A percentile compares a stretch with the other conserved stretches of the same genome.
These are phyloP conservation scores for Globisporangium camurandrum DNA, from an alignment of 352 stramenopile species.

Conservation along the genomic window DNA sequence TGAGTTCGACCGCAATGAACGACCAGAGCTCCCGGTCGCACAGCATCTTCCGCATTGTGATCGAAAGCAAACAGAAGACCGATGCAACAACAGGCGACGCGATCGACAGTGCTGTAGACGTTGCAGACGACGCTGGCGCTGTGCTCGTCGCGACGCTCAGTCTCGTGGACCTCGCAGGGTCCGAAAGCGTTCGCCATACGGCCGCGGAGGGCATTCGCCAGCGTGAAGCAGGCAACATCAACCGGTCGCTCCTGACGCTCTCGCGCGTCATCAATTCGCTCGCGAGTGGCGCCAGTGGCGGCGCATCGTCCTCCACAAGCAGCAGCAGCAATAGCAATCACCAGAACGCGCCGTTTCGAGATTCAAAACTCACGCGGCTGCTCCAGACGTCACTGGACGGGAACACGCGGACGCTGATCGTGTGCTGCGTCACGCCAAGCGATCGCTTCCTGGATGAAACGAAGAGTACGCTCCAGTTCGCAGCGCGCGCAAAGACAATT, in stretches of 20 bases:
- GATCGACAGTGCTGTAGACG: too few relatives aligned
- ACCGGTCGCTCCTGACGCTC: slow-evolving; percentile 94
- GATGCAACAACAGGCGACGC: slow-evolving; percentile 25
- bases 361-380: slow-evolving; percentile 89
- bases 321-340: too few relatives aligned
- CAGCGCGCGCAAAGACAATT: slow-evolving; percentile 88
- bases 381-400: slow-evolving; percentile 88
- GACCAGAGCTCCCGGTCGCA: slow-evolving; percentile 73
- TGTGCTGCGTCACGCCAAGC: slow-evolving; percentile 77
- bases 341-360: slow-evolving; percentile 73
- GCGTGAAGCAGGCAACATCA: slow-evolving; percentile 96
- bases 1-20: slow-evolving; percentile 77
- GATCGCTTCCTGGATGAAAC: slow-evolving; percentile 77
- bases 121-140: slow-evolving; percentile 62
- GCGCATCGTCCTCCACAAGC: too few relatives aligned
- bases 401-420: slow-evolving; percentile 89
- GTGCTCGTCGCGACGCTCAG: slow-evolving; percentile 94
- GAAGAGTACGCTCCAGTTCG: slow-evolving; percentile 90
- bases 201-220: slow-evolving; percentile 90
- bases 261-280: slow-evolving; percentile 92
- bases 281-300: too few relatives aligned
- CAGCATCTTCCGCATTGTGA: slow-evolving; percentile 75
- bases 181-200: slow-evolving; percentile 94
- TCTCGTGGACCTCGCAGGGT: slow-evolving; percentile 97
- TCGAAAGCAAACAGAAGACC: slow-evolving; percentile 74